Evolutionary conservation across 2,329 filamentous ascomycete species (phyloP).

Genomic region (Clarireedia hainanense): DNA sequence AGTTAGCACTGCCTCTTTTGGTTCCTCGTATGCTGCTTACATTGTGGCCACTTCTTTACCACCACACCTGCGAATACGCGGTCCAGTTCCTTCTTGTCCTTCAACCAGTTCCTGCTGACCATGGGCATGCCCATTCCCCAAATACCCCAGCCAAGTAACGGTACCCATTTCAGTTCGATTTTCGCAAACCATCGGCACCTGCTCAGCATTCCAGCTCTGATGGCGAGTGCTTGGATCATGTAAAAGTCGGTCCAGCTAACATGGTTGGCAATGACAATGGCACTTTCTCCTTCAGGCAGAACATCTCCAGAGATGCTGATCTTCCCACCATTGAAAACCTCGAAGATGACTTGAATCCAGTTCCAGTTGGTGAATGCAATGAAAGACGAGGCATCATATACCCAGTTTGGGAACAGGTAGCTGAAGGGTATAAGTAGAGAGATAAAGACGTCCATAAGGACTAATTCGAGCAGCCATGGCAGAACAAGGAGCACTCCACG

Average conservation of each 20-base stretch:
- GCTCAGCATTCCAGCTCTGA: slow-evolving; percentile 48
- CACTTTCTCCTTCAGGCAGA: slow-evolving; percentile 47
- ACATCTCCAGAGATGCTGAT: slow-evolving; percentile 46
- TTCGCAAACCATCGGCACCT: slow-evolving; percentile 57
- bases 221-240: slow-evolving; percentile 51
- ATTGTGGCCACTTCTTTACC: slow-evolving; percentile 46
- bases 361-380: slow-evolving; percentile 48
- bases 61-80: slow-evolving; percentile 49
- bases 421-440: slow-evolving; percentile 42
- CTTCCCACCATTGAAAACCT: slow-evolving; percentile 42
- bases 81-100: slow-evolving; percentile 47
- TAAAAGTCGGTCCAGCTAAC: slow-evolving; percentile 57
- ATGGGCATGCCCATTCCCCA: slow-evolving; percentile 60
- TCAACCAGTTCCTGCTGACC: slow-evolving; percentile 51
- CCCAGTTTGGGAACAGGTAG: slow-evolving; percentile 39
- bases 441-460: slow-evolving; percentile 43
- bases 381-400: slow-evolving; percentile 46
- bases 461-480: slow-evolving; percentile 47
- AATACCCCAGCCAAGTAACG: slow-evolving; percentile 55
- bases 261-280: slow-evolving; percentile 53
- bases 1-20: slow-evolving; percentile 5
- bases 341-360: slow-evolving; percentile 51
- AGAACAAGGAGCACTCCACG: slow-evolving; percentile 37
- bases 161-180: slow-evolving; percentile 48
- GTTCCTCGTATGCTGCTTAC: slow-evolving; percentile 34